Conservation (phyloP, 805 yeast genomes). For the Brettanomyces sp. region DNA sequence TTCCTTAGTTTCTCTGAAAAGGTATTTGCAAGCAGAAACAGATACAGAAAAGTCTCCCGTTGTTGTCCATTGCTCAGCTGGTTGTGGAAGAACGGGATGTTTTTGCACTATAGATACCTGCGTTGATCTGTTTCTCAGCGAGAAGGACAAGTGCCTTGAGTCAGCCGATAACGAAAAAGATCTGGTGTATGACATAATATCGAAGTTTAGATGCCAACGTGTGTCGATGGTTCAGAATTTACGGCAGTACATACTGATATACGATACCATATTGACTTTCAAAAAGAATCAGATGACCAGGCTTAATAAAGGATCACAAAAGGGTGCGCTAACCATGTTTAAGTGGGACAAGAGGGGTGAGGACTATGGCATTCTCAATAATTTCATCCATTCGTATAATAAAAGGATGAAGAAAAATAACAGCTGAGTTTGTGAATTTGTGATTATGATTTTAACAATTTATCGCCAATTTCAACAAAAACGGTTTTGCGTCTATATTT, state of each 20-base stretch:
- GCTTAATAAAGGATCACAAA: background rate
- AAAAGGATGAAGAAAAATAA: background rate
- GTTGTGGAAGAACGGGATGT: constrained; percentile 95
- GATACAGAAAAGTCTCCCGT: constrained; percentile 32
- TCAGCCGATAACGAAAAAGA: constrained; percentile 19
- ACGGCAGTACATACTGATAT: constrained; percentile 43
- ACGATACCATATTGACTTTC: constrained; percentile 30
- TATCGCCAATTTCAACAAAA: too few species aligned
- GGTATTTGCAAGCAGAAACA: constrained; percentile 12
- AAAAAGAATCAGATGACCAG: constrained; percentile 10
- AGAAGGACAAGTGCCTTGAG: constrained; percentile 3
- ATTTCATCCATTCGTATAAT: background rate
- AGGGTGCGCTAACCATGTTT: background rate
- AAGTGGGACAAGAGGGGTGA: background rate
- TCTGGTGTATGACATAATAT: constrained; percentile 38
- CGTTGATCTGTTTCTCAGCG: constrained; percentile 28
- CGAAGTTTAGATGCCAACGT: constrained; percentile 40
- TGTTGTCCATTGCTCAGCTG: constrained; percentile 90
- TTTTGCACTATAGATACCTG: constrained; percentile 63
- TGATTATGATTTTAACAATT: too few species aligned
- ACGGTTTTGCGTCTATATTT: too few species aligned
- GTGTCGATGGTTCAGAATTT: constrained; percentile 52
- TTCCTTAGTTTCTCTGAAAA: constrained; percentile 35
- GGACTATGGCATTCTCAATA: background rate
- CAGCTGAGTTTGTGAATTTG: background rate